These are phyloP conservation scores for Schizothecium vesticola DNA, from an alignment of 495 filamentous ascomycete genomes.

Conservation along the genomic window DNA sequence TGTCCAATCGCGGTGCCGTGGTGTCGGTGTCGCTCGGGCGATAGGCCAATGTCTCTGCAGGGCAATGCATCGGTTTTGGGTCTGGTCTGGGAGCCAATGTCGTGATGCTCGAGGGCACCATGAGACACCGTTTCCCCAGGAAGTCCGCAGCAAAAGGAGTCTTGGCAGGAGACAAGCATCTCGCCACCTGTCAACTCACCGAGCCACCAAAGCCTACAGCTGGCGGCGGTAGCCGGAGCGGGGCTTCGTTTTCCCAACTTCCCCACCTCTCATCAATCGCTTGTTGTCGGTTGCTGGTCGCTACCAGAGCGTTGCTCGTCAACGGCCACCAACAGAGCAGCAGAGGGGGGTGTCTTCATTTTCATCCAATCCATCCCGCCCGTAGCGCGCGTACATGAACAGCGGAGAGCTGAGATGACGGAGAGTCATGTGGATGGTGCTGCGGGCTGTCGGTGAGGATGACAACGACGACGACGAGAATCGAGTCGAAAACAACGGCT, in stretches of 20 bases:
- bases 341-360: background rate
- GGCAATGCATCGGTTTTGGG: no score
- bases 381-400: background rate
- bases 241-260: background rate
- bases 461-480: background rate
- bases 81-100: no score
- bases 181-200: background rate
- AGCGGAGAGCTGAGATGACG: background rate
- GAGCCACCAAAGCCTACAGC: background rate
- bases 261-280: background rate
- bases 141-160: background rate
- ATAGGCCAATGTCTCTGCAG: no score
- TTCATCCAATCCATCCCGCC: background rate
- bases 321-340: background rate
- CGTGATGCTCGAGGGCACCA: background rate
- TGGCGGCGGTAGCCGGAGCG: background rate
- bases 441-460: background rate
- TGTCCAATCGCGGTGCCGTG: background rate
- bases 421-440: background rate
- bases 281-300: background rate
- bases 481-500: background rate
- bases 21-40: background rate
- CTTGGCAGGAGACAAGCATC: background rate
- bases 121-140: background rate
- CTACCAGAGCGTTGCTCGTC: background rate